These are phyloP conservation scores for Exsudoporus frostii DNA, from an alignment of 768 basidiomycete species.

Conservation along the genomic window DNA sequence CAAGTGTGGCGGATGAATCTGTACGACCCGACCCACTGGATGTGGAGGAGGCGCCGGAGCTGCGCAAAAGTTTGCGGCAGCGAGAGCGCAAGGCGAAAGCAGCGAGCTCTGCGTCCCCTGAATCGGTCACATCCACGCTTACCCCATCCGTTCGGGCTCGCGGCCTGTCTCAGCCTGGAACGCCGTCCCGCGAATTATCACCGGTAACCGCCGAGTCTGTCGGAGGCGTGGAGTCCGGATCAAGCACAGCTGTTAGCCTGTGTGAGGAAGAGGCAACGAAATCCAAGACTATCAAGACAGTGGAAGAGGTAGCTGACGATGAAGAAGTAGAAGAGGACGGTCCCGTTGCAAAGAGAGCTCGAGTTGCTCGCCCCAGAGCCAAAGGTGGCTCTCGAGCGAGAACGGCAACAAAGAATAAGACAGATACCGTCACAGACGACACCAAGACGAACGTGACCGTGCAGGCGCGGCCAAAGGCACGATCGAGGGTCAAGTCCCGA, in stretches of 20 bases:
- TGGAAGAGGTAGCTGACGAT: conserved; percentile 11
- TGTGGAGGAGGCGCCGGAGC: conserved; percentile 19
- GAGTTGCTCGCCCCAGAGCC: conserved; percentile 20
- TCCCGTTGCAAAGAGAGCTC: conserved; percentile 18
- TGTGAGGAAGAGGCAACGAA: conserved; percentile 27
- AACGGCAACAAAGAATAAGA: conserved; percentile 15
- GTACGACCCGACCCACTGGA: conserved; percentile 14
- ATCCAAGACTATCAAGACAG: conserved; percentile 15
- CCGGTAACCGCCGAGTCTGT: conserved; percentile 26
- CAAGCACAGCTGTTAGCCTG: conserved; percentile 33
- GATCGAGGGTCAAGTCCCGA: conserved; percentile 27
- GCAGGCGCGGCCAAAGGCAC: conserved; percentile 32
- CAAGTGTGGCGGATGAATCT: conserved; percentile 4
- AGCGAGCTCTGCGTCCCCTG: conserved; percentile 20
- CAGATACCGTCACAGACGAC: conserved; percentile 8
- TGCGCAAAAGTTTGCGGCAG: conserved; percentile 32
- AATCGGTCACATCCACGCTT: conserved; percentile 28
- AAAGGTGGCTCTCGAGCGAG: conserved; percentile 22
- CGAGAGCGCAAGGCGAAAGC: conserved; percentile 25
- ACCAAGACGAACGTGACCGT: conserved; percentile 16
- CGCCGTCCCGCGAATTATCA: conserved; percentile 23
- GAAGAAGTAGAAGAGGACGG: conserved; percentile 17
- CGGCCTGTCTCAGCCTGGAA: conserved; percentile 19
- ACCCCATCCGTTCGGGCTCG: conserved; percentile 25
- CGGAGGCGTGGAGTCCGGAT: conserved; percentile 28